phyloP scores from a whole-genome alignment of 306 rosid genomes.

The Cicer pinnatifidum region DNA sequence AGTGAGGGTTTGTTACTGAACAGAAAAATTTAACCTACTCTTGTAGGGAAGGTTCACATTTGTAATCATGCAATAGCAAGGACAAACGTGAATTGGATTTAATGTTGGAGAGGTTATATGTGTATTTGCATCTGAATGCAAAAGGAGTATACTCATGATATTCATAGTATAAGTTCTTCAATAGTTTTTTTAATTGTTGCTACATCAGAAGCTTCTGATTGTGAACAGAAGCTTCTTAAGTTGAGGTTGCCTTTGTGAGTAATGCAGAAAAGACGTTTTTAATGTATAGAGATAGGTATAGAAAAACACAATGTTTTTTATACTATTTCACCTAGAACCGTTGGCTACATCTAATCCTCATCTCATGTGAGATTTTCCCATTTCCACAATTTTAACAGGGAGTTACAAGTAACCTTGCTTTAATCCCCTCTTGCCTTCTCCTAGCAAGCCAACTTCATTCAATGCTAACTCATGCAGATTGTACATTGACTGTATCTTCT shows the following conservation, averaged over 20 bases:
- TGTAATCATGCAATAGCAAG: background rate
- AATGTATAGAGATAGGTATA: background rate
- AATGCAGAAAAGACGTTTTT: background rate
- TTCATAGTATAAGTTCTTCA: background rate
- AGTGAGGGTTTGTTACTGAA: background rate
- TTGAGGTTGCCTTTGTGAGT: background rate
- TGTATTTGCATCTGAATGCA: background rate
- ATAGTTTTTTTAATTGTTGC: background rate
- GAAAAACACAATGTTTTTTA: background rate
- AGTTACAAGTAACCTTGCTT: constrained; percentile 3
- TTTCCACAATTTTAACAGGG: background rate
- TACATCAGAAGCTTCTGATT: background rate
- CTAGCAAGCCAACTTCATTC: background rate
- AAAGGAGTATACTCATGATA: background rate
- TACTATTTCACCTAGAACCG: background rate
- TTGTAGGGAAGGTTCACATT: background rate
- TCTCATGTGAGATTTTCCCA: background rate
- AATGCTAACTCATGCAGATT: background rate
- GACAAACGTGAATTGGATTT: background rate
- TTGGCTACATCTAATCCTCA: background rate
- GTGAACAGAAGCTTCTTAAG: background rate
- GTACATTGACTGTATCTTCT: background rate
- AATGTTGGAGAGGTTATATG: background rate
- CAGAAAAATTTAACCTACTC: background rate
- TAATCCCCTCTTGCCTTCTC: background rate